Evolutionary conservation across 805 yeast species (phyloP), one percentile per base, ranked within the genome.

Genomic region (Komagataella pastoris): DNA sequence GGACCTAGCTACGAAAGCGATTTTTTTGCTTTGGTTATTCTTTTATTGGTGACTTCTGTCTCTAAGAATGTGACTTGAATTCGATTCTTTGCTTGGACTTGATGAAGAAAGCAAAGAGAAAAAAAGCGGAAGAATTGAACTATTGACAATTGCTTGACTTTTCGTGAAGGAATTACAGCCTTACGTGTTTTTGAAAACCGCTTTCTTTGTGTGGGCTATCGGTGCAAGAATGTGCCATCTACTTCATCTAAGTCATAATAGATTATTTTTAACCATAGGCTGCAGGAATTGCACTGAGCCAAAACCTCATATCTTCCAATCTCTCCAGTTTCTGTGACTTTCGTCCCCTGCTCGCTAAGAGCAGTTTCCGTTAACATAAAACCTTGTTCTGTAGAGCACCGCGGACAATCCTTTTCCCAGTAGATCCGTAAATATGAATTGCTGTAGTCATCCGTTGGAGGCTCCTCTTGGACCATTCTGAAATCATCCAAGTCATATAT

Each of bases 231-330:
- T 21, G 23, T 21, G 23, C 3, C 23, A 6, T 21, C 46, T 45
- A 21, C 14, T 19, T 62, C 64, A 6, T 61, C 64, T 23, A 57
- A 69, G 56, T 80, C 89, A 56, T 72, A 79, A 59, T 83, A 87
- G 56, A 72, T 74, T 1, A 91, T 89, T 50, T 80, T 79, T 23
- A 91, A 65, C 96, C 97, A 91, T 30, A 89, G 62, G 62, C 95
- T 86, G 64, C 98, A 91, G 36, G 85, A 81, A 10, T 68, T 62
- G 62, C 98, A 91, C 59, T 90, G 96, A 0, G 87, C 79, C 19
- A 87, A 72, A 1, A 90, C 74, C 55, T 83, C 85, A 56, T 71
- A 83, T 14, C 69, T 69, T 0, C 81, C 74, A 17, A 66, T 75
- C 14, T 79, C 81, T 43, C 72, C 74, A 0, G 71, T 73, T 44